A percentile compares a stretch with the other conserved stretches of the same genome.
Conservation (phyloP, 306 rosid species). For the Dicorynia guianensis region DNA sequence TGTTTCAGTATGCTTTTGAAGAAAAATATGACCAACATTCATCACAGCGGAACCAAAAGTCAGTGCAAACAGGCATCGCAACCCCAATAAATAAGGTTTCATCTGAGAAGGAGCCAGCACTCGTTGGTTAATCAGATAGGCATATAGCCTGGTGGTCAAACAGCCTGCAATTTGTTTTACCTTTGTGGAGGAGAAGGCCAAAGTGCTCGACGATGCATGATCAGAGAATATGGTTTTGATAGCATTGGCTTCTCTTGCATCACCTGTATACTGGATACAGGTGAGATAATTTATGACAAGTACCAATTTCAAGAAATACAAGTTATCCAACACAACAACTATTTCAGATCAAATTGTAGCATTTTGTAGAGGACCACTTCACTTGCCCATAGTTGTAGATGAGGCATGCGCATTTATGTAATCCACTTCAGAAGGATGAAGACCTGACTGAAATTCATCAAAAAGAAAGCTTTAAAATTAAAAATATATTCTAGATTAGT, state of each 20-base stretch:
- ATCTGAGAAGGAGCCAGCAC: conserved; percentile 10
- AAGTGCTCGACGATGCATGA: conserved; percentile 65
- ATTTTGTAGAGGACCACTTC: conserved; percentile 33
- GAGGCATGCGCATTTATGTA: conserved; percentile 96
- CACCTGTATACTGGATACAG: conserved; percentile 57
- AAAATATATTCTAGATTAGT: conserved; percentile 22
- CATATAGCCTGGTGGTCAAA: conserved; percentile 26
- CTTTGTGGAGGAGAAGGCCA: conserved; percentile 93
- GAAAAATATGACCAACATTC: conserved; percentile 23
- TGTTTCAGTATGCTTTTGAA: conserved; percentile 8
- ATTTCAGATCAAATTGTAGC: conserved; percentile 33
- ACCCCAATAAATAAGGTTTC: conserved; percentile 18
- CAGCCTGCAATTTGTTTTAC: conserved; percentile 52
- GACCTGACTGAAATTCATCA: conserved; percentile 73
- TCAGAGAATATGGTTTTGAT: conserved; percentile 71
- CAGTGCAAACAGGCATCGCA: conserved; percentile 12
- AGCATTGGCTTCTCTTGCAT: conserved; percentile 85
- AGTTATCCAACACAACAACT: conserved; percentile 23
- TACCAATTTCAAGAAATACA: conserved; percentile 25
- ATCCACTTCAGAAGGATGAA: conserved; percentile 77
- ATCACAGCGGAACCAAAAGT: conserved; percentile 8
- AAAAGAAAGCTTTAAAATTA: conserved; percentile 29
- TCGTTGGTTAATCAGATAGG: conserved; percentile 6
- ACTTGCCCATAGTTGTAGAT: conserved; percentile 84
- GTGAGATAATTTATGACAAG: conserved; percentile 20